Evolutionary conservation across 306 rosid species (phyloP), one percentile per base, ranked within the genome.

Genomic region (Lathyrus oleraceus): DNA sequence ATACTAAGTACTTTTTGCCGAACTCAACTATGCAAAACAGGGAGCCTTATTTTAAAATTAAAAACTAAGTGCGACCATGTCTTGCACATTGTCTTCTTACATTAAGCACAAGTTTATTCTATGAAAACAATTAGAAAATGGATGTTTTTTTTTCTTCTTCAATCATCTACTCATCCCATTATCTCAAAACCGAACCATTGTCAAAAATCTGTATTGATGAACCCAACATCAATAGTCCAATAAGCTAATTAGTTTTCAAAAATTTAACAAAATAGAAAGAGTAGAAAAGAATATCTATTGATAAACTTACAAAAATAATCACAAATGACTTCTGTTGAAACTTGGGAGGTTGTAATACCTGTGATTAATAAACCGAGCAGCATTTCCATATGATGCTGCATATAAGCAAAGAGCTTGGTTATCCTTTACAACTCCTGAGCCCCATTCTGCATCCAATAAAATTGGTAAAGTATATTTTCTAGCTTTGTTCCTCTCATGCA

Each of bases 331-430:
- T 27, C 14, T 11, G 15, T 19, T 45, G 64, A 67, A 82, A 51
- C 58, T 7, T 42, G 44, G 20, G 73, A 64, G 75, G 64, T 13
- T 76, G 20, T 21, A 69, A 32, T 87, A 94, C 98, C 97, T 88
- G 82, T 94, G 98, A 75, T 94, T 94, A 58, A 94, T 90, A 72
- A 94, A 90, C 75, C 97, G 87, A 51, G 97, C 95, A 75, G 80
- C 84, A 75, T 94, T 94, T 69, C 96, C 96, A 79, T 81, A 91
- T n/a, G 83, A 75, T 67, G 95, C 81, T 23, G 97, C 91, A 75
- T 88, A 96, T 82, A 91, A 86, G 81, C 95, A 88, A 21, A 94
- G 92, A 76, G 97, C 89, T 74, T 88, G 82, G 63, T 84, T 82
- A 69, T 86, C 83, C 79, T 80, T 79, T 64, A 86, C 53, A 54